These are phyloP conservation scores for Apiospora arundinis DNA, from an alignment of 2,329 filamentous ascomycete genomes.

Conservation along the genomic window DNA sequence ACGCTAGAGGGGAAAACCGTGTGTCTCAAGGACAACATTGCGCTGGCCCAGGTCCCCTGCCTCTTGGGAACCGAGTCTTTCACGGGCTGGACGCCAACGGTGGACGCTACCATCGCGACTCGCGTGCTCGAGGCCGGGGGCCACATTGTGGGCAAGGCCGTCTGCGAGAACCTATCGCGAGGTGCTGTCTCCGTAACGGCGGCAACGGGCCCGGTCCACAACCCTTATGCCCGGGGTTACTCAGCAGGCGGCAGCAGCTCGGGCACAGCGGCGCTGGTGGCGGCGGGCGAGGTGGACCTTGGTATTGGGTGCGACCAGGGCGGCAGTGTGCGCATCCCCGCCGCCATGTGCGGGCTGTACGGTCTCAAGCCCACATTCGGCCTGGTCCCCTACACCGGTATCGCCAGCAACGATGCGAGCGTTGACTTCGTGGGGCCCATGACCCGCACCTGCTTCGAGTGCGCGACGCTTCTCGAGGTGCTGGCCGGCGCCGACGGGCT, in stretches of 20 bases:
- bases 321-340: slow-evolving; percentile 42
- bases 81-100: slow-evolving; percentile 44
- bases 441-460: slow-evolving; percentile 36
- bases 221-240: slow-evolving; percentile 52
- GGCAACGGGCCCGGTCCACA: slow-evolving; percentile 53
- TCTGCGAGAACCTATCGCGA: slow-evolving; percentile 55
- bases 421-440: slow-evolving; percentile 43
- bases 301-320: slow-evolving; percentile 44
- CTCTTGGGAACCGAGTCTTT: slow-evolving; percentile 50
- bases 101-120: slow-evolving; percentile 52
- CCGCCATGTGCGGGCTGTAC: slow-evolving; percentile 39
- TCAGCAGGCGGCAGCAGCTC: slow-evolving; percentile 55
- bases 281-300: slow-evolving; percentile 39
- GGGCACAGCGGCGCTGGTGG: slow-evolving; percentile 51
- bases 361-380: slow-evolving; percentile 43
- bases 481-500: slow-evolving; percentile 41
- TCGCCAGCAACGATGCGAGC: slow-evolving; percentile 37
- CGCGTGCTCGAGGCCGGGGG: slow-evolving; percentile 50
- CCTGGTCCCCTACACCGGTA: slow-evolving; percentile 43
- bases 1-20: slow-evolving; percentile 48
- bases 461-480: slow-evolving; percentile 39
- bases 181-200: slow-evolving; percentile 49
- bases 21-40: slow-evolving; percentile 55
- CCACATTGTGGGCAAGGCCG: slow-evolving; percentile 48
- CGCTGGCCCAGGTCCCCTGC: slow-evolving; percentile 50